Percentiles rank a stretch among this genome's conserved stretches.
Evolutionary conservation across 352 stramenopile genomes (phyloP).

Genomic region (Globisporangium radiosum): DNA sequence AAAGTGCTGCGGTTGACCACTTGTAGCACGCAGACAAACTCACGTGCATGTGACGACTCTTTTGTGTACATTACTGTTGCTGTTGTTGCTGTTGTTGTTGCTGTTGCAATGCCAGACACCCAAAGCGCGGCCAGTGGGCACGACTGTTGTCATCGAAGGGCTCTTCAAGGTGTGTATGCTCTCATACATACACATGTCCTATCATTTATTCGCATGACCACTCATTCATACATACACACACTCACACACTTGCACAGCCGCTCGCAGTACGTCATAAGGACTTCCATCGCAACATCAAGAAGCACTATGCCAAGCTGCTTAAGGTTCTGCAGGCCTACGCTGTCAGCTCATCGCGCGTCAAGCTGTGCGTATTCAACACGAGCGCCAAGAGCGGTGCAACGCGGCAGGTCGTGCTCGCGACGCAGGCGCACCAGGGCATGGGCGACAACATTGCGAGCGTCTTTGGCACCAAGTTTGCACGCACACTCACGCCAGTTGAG

Average conservation of each 20-base stretch:
- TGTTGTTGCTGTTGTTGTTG: background rate
- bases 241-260: conserved; percentile 20
- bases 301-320: conserved; percentile 91
- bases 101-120: conserved; percentile 17
- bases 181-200: background rate
- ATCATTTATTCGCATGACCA: background rate
- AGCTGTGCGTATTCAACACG: conserved; percentile 52
- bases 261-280: conserved; percentile 92
- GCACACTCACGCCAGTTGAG: conserved; percentile 60
- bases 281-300: conserved; percentile 91
- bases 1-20: no score
- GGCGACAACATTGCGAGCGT: conserved; percentile 87
- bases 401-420: conserved; percentile 58
- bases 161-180: conserved; percentile 77
- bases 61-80: background rate
- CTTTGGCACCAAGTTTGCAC: conserved; percentile 91
- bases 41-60: no score
- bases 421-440: conserved; percentile 52
- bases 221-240: background rate
- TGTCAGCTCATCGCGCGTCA: conserved; percentile 49
- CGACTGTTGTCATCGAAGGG: conserved; percentile 89
- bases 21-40: no score
- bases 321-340: conserved; percentile 87
- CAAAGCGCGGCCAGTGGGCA: conserved; percentile 81
- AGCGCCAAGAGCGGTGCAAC: conserved; percentile 32